phyloP scores from a whole-genome alignment of 2,329 filamentous ascomycete genomes.

The Aureobasidium sp. region DNA sequence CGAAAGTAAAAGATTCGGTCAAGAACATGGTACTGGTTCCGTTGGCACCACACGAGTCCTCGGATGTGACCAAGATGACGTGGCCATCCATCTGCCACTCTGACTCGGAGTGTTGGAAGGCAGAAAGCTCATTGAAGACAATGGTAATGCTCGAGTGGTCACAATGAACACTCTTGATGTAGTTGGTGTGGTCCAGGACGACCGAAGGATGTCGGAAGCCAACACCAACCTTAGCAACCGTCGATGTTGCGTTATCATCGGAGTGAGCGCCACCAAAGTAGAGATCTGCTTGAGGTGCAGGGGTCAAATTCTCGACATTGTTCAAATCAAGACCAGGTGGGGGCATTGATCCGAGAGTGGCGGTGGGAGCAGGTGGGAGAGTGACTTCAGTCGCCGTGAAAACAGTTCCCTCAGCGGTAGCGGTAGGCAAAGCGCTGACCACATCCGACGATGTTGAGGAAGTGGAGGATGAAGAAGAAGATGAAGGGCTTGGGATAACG shows the following conservation, averaged over 20 bases:
- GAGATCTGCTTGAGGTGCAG: constrained; percentile 1
- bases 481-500: no score
- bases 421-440: not conserved
- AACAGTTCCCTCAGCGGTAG: not conserved
- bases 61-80: constrained; percentile 22
- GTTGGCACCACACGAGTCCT: constrained; percentile 20
- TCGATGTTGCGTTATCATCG: not conserved
- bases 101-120: constrained; percentile 12
- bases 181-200: constrained; percentile 24
- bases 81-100: constrained; percentile 18
- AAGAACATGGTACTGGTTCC: constrained; percentile 22
- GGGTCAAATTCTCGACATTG: constrained; percentile 19
- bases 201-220: constrained; percentile 23
- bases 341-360: constrained; percentile 1
- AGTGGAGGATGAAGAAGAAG: no score
- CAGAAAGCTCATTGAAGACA: constrained; percentile 18
- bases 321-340: constrained; percentile 17
- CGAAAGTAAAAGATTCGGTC: constrained; percentile 20
- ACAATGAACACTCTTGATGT: constrained; percentile 23
- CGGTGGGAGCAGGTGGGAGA: constrained; percentile 7
- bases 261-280: constrained; percentile 14
- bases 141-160: constrained; percentile 10
- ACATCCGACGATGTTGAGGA: not conserved
- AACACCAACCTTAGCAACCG: constrained; percentile 7
- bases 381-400: constrained; percentile 14